A percentile compares a stretch with the other conserved stretches of the same genome.
These are phyloP conservation scores for Phellopilus nigrolimitatus DNA, from an alignment of 1,284 basidiomycete species.

Conservation along the genomic window DNA sequence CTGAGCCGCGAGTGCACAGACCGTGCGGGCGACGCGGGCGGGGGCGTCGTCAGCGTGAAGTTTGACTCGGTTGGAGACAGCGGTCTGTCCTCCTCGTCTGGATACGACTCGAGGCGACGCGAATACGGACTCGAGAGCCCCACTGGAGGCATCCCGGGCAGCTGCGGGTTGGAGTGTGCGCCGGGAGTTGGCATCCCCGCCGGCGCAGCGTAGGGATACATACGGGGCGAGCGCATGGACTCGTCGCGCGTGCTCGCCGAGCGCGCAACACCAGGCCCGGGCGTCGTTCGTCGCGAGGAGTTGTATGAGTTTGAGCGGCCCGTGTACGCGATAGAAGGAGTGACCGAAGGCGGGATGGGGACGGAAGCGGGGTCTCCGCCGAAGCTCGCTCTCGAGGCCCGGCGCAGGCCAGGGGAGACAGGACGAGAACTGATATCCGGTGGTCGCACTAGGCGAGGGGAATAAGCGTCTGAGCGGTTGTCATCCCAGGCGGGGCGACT, in stretches of 20 bases:
- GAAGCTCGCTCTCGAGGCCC: conserved; percentile 6
- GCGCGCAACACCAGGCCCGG: conserved; percentile 1
- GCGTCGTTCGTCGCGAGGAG: background rate
- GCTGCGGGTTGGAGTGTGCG: background rate
- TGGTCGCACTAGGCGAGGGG: conserved; percentile 12
- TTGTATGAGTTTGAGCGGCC: conserved; percentile 10
- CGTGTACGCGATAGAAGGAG: conserved; percentile 15
- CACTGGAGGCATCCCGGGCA: conserved; percentile 9
- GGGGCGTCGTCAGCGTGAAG: conserved; percentile 13
- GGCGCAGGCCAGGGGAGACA: conserved; percentile 6
- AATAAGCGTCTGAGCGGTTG: background rate
- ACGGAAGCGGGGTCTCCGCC: conserved; percentile 10
- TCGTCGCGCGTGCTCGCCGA: conserved; percentile 8
- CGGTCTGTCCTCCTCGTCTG: conserved; percentile 11
- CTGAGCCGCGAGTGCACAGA: too few species aligned
- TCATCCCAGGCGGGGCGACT: conserved; percentile 11
- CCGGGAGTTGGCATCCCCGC: conserved; percentile 1
- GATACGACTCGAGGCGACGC: conserved; percentile 6
- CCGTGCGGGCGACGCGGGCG: too few species aligned
- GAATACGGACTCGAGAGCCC: conserved; percentile 17
- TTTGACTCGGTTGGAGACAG: background rate
- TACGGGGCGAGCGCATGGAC: background rate
- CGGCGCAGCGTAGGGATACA: background rate
- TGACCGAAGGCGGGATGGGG: conserved; percentile 9
- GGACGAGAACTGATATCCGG: conserved; percentile 6